Evolutionary conservation across 768 basidiomycete species (phyloP).

Genomic region (Russula vinacea): DNA sequence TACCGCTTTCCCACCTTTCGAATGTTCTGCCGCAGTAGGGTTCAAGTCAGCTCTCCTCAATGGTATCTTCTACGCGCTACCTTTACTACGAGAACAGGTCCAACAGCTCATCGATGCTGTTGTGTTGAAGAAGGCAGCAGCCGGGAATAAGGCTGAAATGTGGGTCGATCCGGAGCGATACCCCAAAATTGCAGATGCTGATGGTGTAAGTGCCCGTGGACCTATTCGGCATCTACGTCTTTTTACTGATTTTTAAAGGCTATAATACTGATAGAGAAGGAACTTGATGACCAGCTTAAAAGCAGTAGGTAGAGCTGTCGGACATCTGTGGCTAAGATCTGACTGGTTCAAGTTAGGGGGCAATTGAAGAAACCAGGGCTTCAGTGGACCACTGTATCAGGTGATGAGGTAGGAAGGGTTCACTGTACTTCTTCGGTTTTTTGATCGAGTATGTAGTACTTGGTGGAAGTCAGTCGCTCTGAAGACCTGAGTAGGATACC

Average conservation of each 20-base stretch:
- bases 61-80: slow-evolving; percentile 64
- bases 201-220: slow-evolving; percentile 44
- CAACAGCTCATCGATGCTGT: slow-evolving; percentile 54
- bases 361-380: slow-evolving; percentile 68
- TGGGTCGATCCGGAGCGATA: slow-evolving; percentile 60
- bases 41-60: slow-evolving; percentile 69
- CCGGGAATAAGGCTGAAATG: slow-evolving; percentile 64
- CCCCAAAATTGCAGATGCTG: slow-evolving; percentile 54
- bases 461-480: slow-evolving; percentile 72
- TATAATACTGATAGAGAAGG: slow-evolving; percentile 62
- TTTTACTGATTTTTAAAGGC: slow-evolving; percentile 43
- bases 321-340: slow-evolving; percentile 7
- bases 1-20: slow-evolving; percentile 52
- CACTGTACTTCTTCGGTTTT: not conserved
- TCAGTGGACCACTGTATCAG: slow-evolving; percentile 60
- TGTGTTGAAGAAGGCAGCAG: slow-evolving; percentile 57
- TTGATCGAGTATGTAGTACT: slow-evolving; percentile 47
- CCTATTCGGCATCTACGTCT: not conserved
- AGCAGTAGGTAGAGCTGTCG: slow-evolving; percentile 43
- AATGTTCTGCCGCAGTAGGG: slow-evolving; percentile 45
- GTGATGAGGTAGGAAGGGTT: slow-evolving; percentile 58
- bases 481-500: slow-evolving; percentile 45
- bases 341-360: slow-evolving; percentile 56
- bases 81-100: slow-evolving; percentile 56
- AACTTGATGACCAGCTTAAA: slow-evolving; percentile 71